Conservation (phyloP, 2,329 filamentous ascomycete genomes). For the Nemania bipapillata region DNA sequence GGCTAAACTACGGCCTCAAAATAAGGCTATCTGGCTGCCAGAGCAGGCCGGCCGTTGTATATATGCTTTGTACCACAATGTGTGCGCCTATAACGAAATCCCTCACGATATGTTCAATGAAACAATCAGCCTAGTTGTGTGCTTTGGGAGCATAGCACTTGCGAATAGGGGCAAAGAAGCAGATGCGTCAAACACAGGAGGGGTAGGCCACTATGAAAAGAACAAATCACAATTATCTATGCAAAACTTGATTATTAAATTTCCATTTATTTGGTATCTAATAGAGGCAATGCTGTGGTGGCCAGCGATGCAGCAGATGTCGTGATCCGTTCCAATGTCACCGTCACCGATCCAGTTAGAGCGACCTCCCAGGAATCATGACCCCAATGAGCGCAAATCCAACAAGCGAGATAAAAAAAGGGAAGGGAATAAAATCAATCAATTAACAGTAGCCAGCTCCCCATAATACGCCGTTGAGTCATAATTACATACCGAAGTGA, state of each 20-base stretch:
- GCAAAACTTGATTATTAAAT: conserved; percentile 12
- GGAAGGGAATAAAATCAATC: background rate
- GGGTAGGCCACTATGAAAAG: background rate
- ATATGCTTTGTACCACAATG: conserved; percentile 45
- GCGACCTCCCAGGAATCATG: conserved; percentile 27
- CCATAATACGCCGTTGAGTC: conserved; percentile 39
- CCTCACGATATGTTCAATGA: conserved; percentile 34
- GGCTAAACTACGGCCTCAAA: background rate
- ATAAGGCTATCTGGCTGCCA: conserved; percentile 1
- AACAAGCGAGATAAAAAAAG: conserved; percentile 13
- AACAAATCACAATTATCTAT: background rate
- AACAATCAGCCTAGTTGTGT: background rate
- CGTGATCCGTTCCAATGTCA: conserved; percentile 11
- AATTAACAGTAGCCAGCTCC: conserved; percentile 25
- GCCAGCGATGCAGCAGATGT: conserved; percentile 6
- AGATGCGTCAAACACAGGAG: background rate
- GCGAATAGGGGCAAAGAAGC: background rate
- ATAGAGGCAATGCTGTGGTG: conserved; percentile 24
- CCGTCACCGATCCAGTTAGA: conserved; percentile 7
- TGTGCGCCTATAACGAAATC: conserved; percentile 43
- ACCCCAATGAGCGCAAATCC: conserved; percentile 19
- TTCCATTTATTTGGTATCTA: conserved; percentile 41
- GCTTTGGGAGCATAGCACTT: background rate
- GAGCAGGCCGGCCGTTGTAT: conserved; percentile 39
- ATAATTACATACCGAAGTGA: conserved; percentile 34